phyloP scores from a whole-genome alignment of 2,329 filamentous ascomycete species.

The Exophiala mesophila region DNA sequence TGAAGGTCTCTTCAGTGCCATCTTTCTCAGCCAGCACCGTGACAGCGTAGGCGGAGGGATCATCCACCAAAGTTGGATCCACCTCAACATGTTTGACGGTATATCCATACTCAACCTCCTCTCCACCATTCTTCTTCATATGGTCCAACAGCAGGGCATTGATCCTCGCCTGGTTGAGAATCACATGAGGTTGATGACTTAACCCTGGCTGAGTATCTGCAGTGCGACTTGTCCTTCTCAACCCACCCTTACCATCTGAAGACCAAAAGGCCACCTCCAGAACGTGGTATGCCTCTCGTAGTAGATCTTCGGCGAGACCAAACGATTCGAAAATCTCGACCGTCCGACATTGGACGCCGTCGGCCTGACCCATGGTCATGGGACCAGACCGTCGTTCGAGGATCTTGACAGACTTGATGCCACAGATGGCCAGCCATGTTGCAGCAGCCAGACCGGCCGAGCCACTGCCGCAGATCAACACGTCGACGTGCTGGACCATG shows the following conservation, averaged over 20 bases:
- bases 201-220: slow-evolving; percentile 52
- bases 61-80: slow-evolving; percentile 37
- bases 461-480: slow-evolving; percentile 58
- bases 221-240: slow-evolving; percentile 45
- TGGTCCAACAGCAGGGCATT: slow-evolving; percentile 51
- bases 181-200: slow-evolving; percentile 53
- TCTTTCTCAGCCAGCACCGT: slow-evolving; percentile 41
- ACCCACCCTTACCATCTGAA: slow-evolving; percentile 30
- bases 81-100: slow-evolving; percentile 50
- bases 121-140: slow-evolving; percentile 41
- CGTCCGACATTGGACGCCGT: slow-evolving; percentile 58
- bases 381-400: slow-evolving; percentile 54
- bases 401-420: slow-evolving; percentile 41
- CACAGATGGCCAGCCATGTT: slow-evolving; percentile 55
- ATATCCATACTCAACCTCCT: slow-evolving; percentile 52
- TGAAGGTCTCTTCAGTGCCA: slow-evolving; percentile 34
- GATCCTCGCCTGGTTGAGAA: slow-evolving; percentile 53
- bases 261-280: slow-evolving; percentile 56
- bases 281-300: slow-evolving; percentile 55
- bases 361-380: slow-evolving; percentile 57
- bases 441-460: slow-evolving; percentile 59
- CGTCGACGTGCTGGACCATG: slow-evolving; percentile 38
- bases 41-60: slow-evolving; percentile 42
- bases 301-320: slow-evolving; percentile 49
- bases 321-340: slow-evolving; percentile 61